phyloP scores from a whole-genome alignment of 306 rosid species.

The Pterocarpus macrocarpus region DNA sequence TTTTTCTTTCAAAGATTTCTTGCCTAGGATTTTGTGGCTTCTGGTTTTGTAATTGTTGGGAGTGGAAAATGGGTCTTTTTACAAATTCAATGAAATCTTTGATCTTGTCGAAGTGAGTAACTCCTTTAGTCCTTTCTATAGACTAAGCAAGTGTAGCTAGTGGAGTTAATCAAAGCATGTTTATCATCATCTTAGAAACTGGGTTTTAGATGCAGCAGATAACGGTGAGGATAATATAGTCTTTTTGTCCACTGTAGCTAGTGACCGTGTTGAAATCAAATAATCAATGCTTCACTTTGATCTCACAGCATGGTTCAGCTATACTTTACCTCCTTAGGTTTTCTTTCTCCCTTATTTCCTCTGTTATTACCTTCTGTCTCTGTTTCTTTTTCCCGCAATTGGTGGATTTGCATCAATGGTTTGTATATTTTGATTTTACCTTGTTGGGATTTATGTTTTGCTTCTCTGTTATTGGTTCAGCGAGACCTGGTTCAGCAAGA shows the following conservation, averaged over 20 bases:
- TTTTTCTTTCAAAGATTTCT: neutral
- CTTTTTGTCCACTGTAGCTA: slow-evolving; percentile 29
- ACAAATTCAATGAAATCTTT: slow-evolving; percentile 30
- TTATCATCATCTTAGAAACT: slow-evolving; percentile 19
- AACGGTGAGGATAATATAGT: slow-evolving; percentile 42
- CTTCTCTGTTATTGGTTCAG: slow-evolving; percentile 45
- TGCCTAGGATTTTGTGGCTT: neutral
- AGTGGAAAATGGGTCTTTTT: slow-evolving; percentile 5
- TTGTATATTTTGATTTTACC: slow-evolving; percentile 21
- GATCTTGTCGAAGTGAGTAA: neutral
- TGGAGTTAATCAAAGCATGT: slow-evolving; percentile 24
- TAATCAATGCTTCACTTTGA: slow-evolving; percentile 19
- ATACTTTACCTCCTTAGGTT: neutral
- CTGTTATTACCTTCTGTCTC: neutral
- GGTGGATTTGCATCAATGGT: slow-evolving; percentile 17
- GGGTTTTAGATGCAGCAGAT: slow-evolving; percentile 31
- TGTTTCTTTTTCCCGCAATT: neutral
- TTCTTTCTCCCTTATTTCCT: slow-evolving; percentile 4
- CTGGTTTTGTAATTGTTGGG: slow-evolving; percentile 10
- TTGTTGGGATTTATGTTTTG: slow-evolving; percentile 31
- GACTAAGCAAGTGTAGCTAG: neutral
- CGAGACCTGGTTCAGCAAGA: slow-evolving; percentile 44
- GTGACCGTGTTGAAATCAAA: slow-evolving; percentile 40
- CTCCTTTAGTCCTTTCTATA: neutral
- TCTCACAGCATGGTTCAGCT: slow-evolving; percentile 47